phyloP scores from a whole-genome alignment of 306 rosid species.

The Sphenostylis stenocarpa region DNA sequence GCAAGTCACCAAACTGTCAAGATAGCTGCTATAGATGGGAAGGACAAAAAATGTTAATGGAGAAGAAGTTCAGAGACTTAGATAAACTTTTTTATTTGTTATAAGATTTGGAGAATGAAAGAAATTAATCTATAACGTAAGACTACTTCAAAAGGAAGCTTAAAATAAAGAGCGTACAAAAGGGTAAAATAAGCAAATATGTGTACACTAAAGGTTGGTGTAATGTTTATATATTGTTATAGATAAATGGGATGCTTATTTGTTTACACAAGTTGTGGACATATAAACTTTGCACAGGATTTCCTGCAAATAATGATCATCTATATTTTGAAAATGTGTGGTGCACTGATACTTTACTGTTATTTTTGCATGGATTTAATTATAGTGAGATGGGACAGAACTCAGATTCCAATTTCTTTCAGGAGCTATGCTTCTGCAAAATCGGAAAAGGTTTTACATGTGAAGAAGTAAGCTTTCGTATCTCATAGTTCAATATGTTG shows the following conservation, averaged over 20 bases:
- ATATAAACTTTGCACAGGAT: not conserved
- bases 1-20: too few species aligned
- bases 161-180: not conserved
- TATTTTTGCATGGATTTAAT: constrained; percentile 20
- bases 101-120: not conserved
- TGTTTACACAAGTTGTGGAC: not conserved
- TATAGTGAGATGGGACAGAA: constrained; percentile 47
- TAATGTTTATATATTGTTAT: not conserved
- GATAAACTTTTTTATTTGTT: not conserved
- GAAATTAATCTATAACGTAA: not conserved
- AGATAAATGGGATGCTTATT: not conserved
- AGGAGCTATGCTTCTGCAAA: constrained; percentile 58
- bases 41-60: too few species aligned
- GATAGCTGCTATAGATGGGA: too few species aligned
- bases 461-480: constrained; percentile 56
- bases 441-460: constrained; percentile 48
- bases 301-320: not conserved
- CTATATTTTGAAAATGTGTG: not conserved
- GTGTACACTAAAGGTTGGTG: not conserved
- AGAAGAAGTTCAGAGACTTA: too few species aligned
- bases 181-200: not conserved
- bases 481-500: not conserved
- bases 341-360: not conserved
- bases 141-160: not conserved
- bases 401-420: constrained; percentile 37